These are phyloP conservation scores for Sphaerulina vaccinii DNA, from an alignment of 2,329 filamentous ascomycete species.

Conservation along the genomic window DNA sequence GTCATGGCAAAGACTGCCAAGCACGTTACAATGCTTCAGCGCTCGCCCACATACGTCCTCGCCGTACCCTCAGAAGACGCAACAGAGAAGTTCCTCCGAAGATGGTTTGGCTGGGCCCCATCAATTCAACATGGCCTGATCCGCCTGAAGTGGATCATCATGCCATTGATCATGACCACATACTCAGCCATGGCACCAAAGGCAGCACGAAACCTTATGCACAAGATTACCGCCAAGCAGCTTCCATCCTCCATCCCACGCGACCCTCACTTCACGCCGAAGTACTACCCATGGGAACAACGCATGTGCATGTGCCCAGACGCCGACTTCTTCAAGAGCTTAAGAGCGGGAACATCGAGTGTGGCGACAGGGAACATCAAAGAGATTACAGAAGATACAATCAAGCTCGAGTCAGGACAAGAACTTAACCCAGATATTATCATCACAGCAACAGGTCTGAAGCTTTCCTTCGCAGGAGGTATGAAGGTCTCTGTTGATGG, in stretches of 20 bases:
- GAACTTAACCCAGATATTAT: conserved; percentile 60
- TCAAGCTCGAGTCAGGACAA: conserved; percentile 45
- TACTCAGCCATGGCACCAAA: conserved; percentile 38
- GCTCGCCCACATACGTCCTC: conserved; percentile 65
- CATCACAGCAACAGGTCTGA: conserved; percentile 64
- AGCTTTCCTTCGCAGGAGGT: conserved; percentile 54
- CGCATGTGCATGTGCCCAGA: conserved; percentile 69
- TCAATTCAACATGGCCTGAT: conserved; percentile 34
- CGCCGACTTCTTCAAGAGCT: conserved; percentile 57
- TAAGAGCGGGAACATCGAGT: conserved; percentile 52
- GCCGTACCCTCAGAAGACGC: conserved; percentile 32
- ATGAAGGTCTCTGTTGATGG: conserved; percentile 53
- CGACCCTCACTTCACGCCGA: conserved; percentile 46
- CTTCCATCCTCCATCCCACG: conserved; percentile 48
- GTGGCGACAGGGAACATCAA: conserved; percentile 58
- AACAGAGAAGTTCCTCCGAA: conserved; percentile 29
- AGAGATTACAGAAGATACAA: conserved; percentile 49
- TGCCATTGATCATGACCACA: conserved; percentile 37
- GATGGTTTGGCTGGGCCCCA: conserved; percentile 26
- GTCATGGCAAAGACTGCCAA: conserved; percentile 63
- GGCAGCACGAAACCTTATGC: conserved; percentile 37
- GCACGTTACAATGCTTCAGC: conserved; percentile 76
- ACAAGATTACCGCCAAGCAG: conserved; percentile 44
- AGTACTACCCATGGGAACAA: conserved; percentile 63
- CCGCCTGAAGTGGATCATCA: conserved; percentile 39